phyloP scores from a whole-genome alignment of 169 alveolate genomes.

The Toxoplasma gondii region DNA sequence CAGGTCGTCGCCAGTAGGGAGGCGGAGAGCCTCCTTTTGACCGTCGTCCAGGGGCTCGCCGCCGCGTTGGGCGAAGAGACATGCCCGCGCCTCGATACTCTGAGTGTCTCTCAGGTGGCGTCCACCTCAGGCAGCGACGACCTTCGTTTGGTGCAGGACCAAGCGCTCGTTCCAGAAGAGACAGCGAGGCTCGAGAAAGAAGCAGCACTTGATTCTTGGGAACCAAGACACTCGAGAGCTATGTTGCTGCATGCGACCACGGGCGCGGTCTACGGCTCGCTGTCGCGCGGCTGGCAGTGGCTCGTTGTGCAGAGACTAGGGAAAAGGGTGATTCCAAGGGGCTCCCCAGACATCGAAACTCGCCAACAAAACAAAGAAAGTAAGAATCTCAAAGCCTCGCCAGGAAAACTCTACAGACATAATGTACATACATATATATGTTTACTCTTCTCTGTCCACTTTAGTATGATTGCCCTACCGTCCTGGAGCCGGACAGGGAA shows the following conservation, averaged over 20 bases:
- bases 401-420: too few relatives aligned
- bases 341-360: too few relatives aligned
- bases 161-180: not conserved
- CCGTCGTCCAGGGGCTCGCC: not conserved
- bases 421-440: too few relatives aligned
- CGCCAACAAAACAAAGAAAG: not conserved
- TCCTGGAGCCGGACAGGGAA: too few relatives aligned
- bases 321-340: not conserved
- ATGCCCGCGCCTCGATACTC: not conserved
- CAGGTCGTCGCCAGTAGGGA: slow-evolving; percentile 11
- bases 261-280: not conserved
- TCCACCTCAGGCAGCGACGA: not conserved
- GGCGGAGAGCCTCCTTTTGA: slow-evolving; percentile 7
- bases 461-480: too few relatives aligned
- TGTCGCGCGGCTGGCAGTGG: slow-evolving; percentile 4
- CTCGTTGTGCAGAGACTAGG: not conserved
- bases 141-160: not conserved
- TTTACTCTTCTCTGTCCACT: too few relatives aligned
- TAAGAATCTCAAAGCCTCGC: not conserved
- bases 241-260: not conserved
- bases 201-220: not conserved
- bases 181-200: not conserved
- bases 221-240: not conserved
- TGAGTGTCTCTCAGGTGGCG: not conserved
- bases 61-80: not conserved